Percentiles rank a stretch among this genome's conserved stretches.
These are phyloP conservation scores for Backusella mclennaniae DNA, from an alignment of 192 early-diverging fungal genomes.

Conservation along the genomic window DNA sequence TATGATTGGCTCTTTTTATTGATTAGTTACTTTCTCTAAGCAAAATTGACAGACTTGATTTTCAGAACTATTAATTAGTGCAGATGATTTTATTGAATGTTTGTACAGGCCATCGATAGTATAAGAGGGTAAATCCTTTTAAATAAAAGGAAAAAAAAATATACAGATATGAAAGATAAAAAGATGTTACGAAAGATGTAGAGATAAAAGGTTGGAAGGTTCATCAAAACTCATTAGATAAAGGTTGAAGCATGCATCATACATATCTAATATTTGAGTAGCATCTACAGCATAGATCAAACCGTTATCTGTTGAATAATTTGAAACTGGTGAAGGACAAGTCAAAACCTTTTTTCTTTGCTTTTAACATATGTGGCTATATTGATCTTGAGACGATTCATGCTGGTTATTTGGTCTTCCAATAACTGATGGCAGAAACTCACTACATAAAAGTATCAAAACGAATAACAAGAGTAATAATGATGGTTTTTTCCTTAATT, in stretches of 20 bases:
- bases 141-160: neutral
- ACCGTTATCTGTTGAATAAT: neutral
- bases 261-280: neutral
- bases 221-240: neutral
- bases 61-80: neutral
- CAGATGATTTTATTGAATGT: neutral
- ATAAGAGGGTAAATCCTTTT: neutral
- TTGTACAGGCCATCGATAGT: neutral
- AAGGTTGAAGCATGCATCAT: neutral
- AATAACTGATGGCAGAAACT: neutral
- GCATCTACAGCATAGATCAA: neutral
- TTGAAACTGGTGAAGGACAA: conserved; percentile 14
- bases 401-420: neutral
- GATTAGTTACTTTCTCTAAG: neutral
- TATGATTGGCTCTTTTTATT: neutral
- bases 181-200: neutral
- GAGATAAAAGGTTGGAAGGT: neutral
- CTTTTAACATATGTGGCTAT: neutral
- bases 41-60: conserved; percentile 1
- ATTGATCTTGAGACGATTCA: neutral
- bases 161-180: neutral
- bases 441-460: neutral
- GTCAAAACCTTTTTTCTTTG: neutral
- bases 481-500: neutral
- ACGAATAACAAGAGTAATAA: neutral